Base-by-base conservation (phyloP, 1,284 basidiomycete species). In the Phellinidium pouzarii region DNA sequence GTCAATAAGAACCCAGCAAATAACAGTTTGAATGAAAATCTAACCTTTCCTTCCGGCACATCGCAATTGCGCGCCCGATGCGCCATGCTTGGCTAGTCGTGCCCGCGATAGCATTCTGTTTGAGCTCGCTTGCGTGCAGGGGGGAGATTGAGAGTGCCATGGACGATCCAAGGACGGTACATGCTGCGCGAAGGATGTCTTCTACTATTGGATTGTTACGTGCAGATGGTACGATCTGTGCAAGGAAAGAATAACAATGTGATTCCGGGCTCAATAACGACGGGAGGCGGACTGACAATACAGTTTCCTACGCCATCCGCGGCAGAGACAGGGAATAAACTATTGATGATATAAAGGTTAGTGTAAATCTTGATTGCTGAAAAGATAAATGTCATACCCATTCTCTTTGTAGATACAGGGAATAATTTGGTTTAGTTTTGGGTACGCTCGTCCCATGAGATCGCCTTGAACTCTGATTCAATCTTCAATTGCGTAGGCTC, bases 41-140 rank as follows among this genome's bases (percentile, higher is more conserved):
- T 29, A 7, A 59, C 59, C 54, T 61, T 31, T 36, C 62, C 53
- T 65, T 67, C 36, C 71, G 65, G 54, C 68, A 66, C 4, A 71
- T 61, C 6, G 69, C 66, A 20, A 75, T 68, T 3, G 71, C 73
- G 25, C 75, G 68, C 7, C 79, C 78, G 26, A 80, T 71, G 22
- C 77, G 66, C 78, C 78, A 80, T 1, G 74, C 71, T 60, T 77
- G 75, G 31, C 76, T 79, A 23, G 76, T 69, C 19, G 72, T 75
- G 38, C 71, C 72, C 4, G 68, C 64, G 4, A 80, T 66, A 3
- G 72, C 74, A 56, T 71, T 74, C 44, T 72, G 61, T 52, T 64
- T 59, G 54, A 71, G 60, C 52, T 71, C 64, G 40, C 60, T 46
- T 46, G 65, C 55, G 23, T 62, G 48, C 3, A 76, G 57, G 0